These are phyloP conservation scores for Xylariaceae sp. DNA, from an alignment of 2,329 filamentous ascomycete genomes.

Conservation along the genomic window DNA sequence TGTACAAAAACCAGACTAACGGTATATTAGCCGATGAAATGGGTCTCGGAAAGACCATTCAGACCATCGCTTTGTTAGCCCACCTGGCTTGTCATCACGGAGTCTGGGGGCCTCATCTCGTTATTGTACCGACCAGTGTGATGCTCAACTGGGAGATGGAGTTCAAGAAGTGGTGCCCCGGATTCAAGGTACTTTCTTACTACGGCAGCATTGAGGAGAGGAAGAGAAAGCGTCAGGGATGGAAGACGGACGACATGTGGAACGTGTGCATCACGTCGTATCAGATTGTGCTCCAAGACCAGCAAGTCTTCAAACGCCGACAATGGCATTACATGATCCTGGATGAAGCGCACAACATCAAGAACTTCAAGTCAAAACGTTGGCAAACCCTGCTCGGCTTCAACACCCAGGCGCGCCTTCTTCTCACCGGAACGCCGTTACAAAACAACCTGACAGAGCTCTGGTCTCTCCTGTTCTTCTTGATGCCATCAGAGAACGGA, in stretches of 20 bases:
- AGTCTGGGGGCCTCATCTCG: constrained; percentile 92
- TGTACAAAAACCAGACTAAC: constrained; percentile 90
- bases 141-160: constrained; percentile 99
- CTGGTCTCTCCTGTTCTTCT: constrained; percentile 94
- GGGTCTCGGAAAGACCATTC: constrained; percentile 97
- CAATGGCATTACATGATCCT: constrained; percentile 98
- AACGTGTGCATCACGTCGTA: constrained; percentile 98
- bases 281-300: constrained; percentile 89
- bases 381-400: constrained; percentile 96
- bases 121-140: constrained; percentile 95
- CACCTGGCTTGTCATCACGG: constrained; percentile 86
- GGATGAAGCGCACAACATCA: constrained; percentile 98
- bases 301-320: constrained; percentile 85
- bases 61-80: constrained; percentile 89
- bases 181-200: constrained; percentile 96
- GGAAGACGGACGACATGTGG: constrained; percentile 90
- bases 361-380: constrained; percentile 95
- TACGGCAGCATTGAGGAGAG: constrained; percentile 93
- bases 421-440: constrained; percentile 89
- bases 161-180: constrained; percentile 98
- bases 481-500: constrained; percentile 86
- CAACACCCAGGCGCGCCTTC: constrained; percentile 78
- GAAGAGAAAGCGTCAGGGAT: constrained; percentile 82
- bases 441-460: constrained; percentile 96
- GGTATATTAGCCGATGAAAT: constrained; percentile 97